Base-by-base conservation (phyloP, 2,329 filamentous ascomycete genomes). In the Shiraia bambusicola region DNA sequence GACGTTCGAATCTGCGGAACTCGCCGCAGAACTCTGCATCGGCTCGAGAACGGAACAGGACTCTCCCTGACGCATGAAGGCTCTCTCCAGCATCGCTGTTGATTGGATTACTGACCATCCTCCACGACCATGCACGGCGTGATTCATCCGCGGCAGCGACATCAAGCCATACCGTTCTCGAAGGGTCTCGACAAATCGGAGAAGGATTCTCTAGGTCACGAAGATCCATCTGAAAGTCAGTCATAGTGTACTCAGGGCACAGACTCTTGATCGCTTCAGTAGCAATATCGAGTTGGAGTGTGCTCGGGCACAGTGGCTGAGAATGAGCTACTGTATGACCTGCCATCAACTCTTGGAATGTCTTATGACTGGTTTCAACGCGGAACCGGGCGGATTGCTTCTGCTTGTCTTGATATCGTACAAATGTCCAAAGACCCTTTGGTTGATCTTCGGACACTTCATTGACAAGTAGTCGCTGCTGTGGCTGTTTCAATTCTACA, bases 311-410 rank as follows among this genome's bases (percentile, higher is more conserved):
- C 9, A 70, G 43, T 7, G 71, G 59, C 0, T 69, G 71, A 1
- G 69, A 29, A 67, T 24, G 66, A 42, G 65, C 67, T 30, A 74
- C 70, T 2, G 70, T 29, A 42, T 78, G 74, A 6, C 66, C 67
- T 0, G 53, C 40, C 0, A 76, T 34, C 3, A 70, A 41, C 0
- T 48, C 22, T 15, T 67, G 34, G 47, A 70, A 78, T 25, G 66
- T 54, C 0, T 61, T 38, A 0, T 47, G 58, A 3, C 27, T 40
- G 0, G 71, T 73, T 45, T 75, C 72, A 56, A 78, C 59, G 0
- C 62, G 62, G 63, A 77, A 77, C 0, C 65, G 57, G 0, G 65
- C 63, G 3, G 34, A 35, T 4, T 32, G 34, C 13, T 48, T 49
- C 1, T 37, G 37, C 3, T 30, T 41, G 16, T 50, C 39, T 16